Conservation (phyloP, 2,329 filamentous ascomycete species). For the Xylariomycetidae sp. region DNA sequence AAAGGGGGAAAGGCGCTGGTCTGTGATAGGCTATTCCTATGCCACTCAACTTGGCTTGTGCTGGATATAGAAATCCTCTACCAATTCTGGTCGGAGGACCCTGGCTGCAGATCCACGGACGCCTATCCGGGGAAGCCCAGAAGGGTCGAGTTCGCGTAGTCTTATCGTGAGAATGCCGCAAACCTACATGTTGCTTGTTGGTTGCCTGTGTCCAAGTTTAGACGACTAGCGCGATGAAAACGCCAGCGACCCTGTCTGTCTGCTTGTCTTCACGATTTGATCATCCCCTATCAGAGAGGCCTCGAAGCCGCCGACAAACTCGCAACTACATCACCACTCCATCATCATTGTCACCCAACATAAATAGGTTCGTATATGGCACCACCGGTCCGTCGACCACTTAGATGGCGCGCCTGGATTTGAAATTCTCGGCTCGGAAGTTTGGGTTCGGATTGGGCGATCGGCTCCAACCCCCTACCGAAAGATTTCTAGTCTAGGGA, state of each 20-base stretch:
- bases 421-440: too few species aligned
- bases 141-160: too few species aligned
- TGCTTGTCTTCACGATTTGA: not conserved
- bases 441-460: too few species aligned
- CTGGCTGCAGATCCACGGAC: constrained; percentile 1
- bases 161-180: too few species aligned
- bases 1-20: too few species aligned
- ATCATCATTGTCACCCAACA: not conserved
- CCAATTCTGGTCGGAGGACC: not conserved
- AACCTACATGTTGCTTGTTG: too few species aligned
- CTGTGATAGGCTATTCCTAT: too few species aligned
- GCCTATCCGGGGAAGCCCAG: constrained; percentile 2
- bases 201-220: constrained; percentile 4
- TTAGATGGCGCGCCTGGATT: too few species aligned
- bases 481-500: too few species aligned
- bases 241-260: not conserved
- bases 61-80: constrained; percentile 1
- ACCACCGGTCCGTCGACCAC: too few species aligned
- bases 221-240: constrained; percentile 2
- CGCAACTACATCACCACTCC: not conserved
- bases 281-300: constrained; percentile 5
- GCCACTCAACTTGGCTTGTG: constrained; percentile 1
- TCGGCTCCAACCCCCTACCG: too few species aligned
- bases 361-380: too few species aligned
- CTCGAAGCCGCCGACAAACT: constrained; percentile 6